Conservation (phyloP, 2,329 filamentous ascomycete genomes). For the Capronia epimyces region DNA sequence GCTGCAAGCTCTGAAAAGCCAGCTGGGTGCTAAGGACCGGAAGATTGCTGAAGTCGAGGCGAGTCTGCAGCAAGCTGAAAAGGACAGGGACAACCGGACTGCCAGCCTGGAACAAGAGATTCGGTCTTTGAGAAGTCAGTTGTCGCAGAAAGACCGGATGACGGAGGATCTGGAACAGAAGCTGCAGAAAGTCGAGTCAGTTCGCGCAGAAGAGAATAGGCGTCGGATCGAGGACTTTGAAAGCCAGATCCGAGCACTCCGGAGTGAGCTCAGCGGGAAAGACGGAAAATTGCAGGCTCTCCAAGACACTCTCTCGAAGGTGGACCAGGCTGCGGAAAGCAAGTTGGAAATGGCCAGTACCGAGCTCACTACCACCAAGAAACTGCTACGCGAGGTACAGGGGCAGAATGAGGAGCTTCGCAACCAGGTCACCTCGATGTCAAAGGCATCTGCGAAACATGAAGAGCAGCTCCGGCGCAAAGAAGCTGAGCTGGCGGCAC, state of each 20-base stretch:
- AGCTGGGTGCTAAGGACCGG: slow-evolving; percentile 79
- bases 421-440: slow-evolving; percentile 78
- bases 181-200: slow-evolving; percentile 20
- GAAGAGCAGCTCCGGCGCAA: slow-evolving; percentile 91
- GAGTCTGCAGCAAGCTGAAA: slow-evolving; percentile 76
- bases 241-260: slow-evolving; percentile 75
- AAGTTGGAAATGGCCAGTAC: slow-evolving; percentile 74
- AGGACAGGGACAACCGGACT: slow-evolving; percentile 62
- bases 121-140: slow-evolving; percentile 22
- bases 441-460: slow-evolving; percentile 87
- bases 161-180: slow-evolving; percentile 25
- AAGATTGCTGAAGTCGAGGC: slow-evolving; percentile 83
- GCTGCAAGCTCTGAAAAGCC: slow-evolving; percentile 85
- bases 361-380: slow-evolving; percentile 68
- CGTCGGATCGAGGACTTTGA: slow-evolving; percentile 24
- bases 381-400: slow-evolving; percentile 67
- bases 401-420: slow-evolving; percentile 79
- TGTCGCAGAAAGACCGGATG: slow-evolving; percentile 23
- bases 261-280: slow-evolving; percentile 82
- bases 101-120: slow-evolving; percentile 26
- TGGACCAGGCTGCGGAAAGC: slow-evolving; percentile 82
- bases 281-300: slow-evolving; percentile 85
- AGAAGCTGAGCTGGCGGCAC: slow-evolving; percentile 81
- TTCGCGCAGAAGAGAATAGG: slow-evolving; percentile 21
- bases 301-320: slow-evolving; percentile 73